Conservation (phyloP, 257 asterid species). For the Prunella vulgaris region DNA sequence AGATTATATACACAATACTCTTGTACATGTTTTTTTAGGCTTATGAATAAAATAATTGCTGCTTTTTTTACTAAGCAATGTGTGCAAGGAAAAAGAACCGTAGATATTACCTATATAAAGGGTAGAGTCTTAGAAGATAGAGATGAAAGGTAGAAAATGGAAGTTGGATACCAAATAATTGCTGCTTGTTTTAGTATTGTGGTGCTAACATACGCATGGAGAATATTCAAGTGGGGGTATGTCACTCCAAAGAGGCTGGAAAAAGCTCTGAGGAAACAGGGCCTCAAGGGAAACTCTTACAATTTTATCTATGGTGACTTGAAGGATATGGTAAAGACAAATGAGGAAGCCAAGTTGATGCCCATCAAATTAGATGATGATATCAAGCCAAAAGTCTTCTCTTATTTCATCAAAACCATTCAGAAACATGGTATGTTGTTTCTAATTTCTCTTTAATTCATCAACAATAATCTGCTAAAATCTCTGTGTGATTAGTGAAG, state of each 20-base stretch:
- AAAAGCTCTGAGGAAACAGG: conserved; percentile 33
- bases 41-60: too few relatives aligned
- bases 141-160: conserved; percentile 19
- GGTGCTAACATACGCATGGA: conserved; percentile 29
- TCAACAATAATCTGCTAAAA: too few relatives aligned
- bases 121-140: background rate
- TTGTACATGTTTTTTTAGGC: too few relatives aligned
- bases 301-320: conserved; percentile 35
- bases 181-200: background rate
- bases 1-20: too few relatives aligned
- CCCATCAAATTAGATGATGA: conserved; percentile 37
- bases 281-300: conserved; percentile 43
- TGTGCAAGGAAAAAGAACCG: background rate
- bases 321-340: conserved; percentile 13
- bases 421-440: conserved; percentile 32
- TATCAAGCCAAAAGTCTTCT: conserved; percentile 25
- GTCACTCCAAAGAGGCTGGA: conserved; percentile 41
- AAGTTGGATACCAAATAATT: background rate
- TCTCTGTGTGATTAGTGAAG: background rate
- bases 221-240: conserved; percentile 35
- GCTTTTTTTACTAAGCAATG: background rate
- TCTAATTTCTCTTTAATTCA: background rate
- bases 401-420: conserved; percentile 12
- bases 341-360: conserved; percentile 20
- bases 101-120: background rate